These are phyloP conservation scores for Clavaria fumosa DNA, from an alignment of 768 basidiomycete genomes.

Conservation along the genomic window DNA sequence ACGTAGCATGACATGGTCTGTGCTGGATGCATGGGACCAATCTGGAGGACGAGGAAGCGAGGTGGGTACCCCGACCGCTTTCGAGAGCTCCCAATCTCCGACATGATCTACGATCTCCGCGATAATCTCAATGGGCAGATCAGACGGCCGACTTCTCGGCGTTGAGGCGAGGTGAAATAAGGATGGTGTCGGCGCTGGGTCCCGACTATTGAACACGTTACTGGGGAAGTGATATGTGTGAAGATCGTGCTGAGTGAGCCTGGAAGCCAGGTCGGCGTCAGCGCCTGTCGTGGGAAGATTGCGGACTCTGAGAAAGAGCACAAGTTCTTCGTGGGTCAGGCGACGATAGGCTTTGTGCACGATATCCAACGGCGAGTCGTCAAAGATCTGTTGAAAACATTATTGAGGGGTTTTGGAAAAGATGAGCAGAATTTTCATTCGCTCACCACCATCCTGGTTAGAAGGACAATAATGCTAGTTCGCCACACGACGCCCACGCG, in stretches of 20 bases:
- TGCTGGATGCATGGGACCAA: conserved; percentile 55
- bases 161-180: conserved; percentile 18
- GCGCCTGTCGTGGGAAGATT: conserved; percentile 51
- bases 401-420: too few relatives aligned
- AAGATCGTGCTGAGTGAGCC: conserved; percentile 62
- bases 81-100: conserved; percentile 75
- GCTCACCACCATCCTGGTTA: too few relatives aligned
- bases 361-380: conserved; percentile 26
- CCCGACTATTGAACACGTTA: conserved; percentile 12
- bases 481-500: too few relatives aligned
- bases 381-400: too few relatives aligned
- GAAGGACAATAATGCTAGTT: too few relatives aligned
- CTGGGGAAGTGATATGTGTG: conserved; percentile 52
- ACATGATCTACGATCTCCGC: conserved; percentile 65
- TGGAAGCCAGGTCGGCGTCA: conserved; percentile 47
- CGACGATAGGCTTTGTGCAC: conserved; percentile 57
- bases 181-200: conserved; percentile 17
- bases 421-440: too few relatives aligned
- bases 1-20: conserved; percentile 60
- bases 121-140: conserved; percentile 63
- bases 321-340: conserved; percentile 49
- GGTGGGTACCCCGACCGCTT: conserved; percentile 61
- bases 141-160: conserved; percentile 27
- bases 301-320: conserved; percentile 61
- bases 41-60: conserved; percentile 46